Base-by-base conservation (phyloP, 1,284 basidiomycete genomes). In the Hemileccinum hortonii region DNA sequence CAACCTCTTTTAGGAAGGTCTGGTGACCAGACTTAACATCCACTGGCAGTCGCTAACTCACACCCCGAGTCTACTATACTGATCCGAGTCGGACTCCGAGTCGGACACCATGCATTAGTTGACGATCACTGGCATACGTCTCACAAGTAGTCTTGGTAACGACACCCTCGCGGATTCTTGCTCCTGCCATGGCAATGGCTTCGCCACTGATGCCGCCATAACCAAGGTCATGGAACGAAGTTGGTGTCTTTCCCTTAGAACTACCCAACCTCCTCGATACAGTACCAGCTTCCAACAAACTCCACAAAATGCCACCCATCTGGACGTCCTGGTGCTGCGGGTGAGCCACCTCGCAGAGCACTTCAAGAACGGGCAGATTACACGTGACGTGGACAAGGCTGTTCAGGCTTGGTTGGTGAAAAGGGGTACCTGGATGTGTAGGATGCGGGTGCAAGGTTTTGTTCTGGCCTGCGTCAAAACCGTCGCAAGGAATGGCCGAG, bases 261-360 rank as follows among this genome's bases (percentile, higher is more conserved):
- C 79, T 98, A 2, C 78, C 94, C 52, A 95, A 96, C 68, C 86
- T 93, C 11, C 80, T 96, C 49, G 93, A 96, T 68, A 86, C 91
- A 12, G 87, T 90, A 67, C 75, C 90, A 22, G 88, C 95, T 15
- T 96, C 97, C 77, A 94, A 95, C 75, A 93, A 15, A 67, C 73
- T 19, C 77, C 94, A 95, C 75, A 93, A 15, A 67, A 73, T 19
- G 84, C 86, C 7, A 91, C 96, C 55, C 24, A 24, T 24, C 73
- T 90, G 14, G 72, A 87, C 49, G 88, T 98, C 35, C 92, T 95
- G 92, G 12, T 75, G n/a, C n/a, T n/a, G n/a, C n/a, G n/a, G n/a
- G n/a, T 95, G 8, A 70, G 74, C 6, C 92, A 95, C 56, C 82
- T 95, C 0, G 79, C 84, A n/a, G 71, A 75, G 2, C 76, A 91